Evolutionary conservation across 768 basidiomycete genomes (phyloP), one percentile per base, ranked within the genome.

Genomic region (Exsudoporus frostii): DNA sequence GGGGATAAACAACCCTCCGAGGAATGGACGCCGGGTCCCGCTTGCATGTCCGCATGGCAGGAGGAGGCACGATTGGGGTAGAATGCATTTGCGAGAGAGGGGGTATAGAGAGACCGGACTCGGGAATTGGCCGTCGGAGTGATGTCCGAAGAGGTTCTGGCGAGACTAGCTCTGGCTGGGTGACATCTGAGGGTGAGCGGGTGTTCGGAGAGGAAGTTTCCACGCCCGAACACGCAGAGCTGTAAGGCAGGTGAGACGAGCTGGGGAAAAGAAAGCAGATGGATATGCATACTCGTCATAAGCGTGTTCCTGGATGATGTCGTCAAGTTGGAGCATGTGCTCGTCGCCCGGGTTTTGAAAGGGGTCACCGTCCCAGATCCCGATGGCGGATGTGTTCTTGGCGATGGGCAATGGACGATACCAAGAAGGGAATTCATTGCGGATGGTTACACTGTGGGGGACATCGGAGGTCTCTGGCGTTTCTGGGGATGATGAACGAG

Each of bases 401-500:
- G 71, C 63, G 20, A 75, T 71, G 50, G 79, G 65, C 25, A 77
- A 68, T 11, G 81, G 66, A 45, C 76, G 71, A 62, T 81, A 83
- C 86, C 87, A 88, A 22, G 83, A 74, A 25, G 76, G 71, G 33
- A 78, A 71, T 37, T 74, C 78, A 56, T 70, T 72, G 43, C 81
- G 83, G 45, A 84, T 77, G 54, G 75, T 63, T 41, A 82, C 66
- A 7, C 76, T 71, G 50, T 80, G 78, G 0, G 76, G 64, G n/a
- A 71, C 70, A 62, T 88, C 84, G 14, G 79, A 78, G 0, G 81
- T 71, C 46, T 85, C 85, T 48, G 88, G 86, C 0, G 87, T 89
- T 42, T 76, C 70, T 7, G 88, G 88, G 0, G 88, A 89, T 2
- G 86, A 79, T 5, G 88, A 88, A 41, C 88, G 84, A 49, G 88